phyloP scores from a whole-genome alignment of 2,329 filamentous ascomycete species.

The Metarhizium rileyi region DNA sequence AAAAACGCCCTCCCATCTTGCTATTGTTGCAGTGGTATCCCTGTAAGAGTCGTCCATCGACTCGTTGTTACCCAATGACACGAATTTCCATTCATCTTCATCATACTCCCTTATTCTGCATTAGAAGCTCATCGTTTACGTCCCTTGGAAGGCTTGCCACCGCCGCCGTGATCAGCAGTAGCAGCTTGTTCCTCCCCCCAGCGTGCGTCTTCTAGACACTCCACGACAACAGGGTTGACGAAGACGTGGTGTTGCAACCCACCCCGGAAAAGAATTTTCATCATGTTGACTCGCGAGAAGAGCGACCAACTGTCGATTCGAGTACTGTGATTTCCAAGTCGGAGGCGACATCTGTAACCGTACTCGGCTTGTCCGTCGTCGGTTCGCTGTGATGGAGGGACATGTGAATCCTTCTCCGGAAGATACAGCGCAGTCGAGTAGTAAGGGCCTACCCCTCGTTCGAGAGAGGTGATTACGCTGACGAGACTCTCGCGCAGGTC shows the following conservation, averaged over 20 bases:
- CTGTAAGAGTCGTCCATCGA: neutral
- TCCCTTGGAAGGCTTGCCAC: constrained; percentile 8
- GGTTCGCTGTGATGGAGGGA: constrained; percentile 29
- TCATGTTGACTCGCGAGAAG: constrained; percentile 35
- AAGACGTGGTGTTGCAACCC: constrained; percentile 31
- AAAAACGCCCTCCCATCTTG: neutral
- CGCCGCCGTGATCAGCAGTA: constrained; percentile 5
- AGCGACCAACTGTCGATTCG: constrained; percentile 43
- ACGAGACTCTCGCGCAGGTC: constrained; percentile 37
- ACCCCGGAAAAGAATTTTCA: constrained; percentile 37
- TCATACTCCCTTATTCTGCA: neutral
- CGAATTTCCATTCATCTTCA: neutral
- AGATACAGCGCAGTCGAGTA: constrained; percentile 39
- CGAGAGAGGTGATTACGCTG: constrained; percentile 45
- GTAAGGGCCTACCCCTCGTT: constrained; percentile 42
- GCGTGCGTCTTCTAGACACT: constrained; percentile 28
- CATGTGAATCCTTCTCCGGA: constrained; percentile 32
- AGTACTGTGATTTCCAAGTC: constrained; percentile 34
- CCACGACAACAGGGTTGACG: constrained; percentile 27
- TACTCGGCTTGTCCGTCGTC: constrained; percentile 37
- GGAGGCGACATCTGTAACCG: constrained; percentile 43
- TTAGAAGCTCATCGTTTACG: constrained; percentile 12
- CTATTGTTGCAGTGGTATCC: neutral
- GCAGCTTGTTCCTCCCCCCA: constrained; percentile 17
- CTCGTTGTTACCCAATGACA: neutral